These are phyloP conservation scores for Amniculicola lignicola DNA, from an alignment of 495 filamentous ascomycete genomes.

Conservation along the genomic window DNA sequence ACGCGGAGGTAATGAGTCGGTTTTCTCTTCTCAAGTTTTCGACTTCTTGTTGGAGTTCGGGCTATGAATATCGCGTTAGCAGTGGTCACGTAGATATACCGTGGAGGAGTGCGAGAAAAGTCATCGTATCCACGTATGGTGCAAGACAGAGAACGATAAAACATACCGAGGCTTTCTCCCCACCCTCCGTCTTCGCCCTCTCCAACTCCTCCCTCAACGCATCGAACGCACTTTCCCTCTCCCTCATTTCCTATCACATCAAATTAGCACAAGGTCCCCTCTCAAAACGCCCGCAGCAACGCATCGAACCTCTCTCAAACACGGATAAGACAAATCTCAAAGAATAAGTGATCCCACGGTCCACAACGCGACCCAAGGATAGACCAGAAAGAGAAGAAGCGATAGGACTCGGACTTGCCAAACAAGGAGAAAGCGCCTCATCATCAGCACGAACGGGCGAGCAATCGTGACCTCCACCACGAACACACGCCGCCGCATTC, in stretches of 20 bases:
- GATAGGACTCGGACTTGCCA: slow-evolving; percentile 11
- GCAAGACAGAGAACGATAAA: too few species aligned
- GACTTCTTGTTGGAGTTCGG: slow-evolving; percentile 29
- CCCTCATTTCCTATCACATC: slow-evolving; percentile 36
- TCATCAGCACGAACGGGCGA: not conserved
- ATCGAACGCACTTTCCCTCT: slow-evolving; percentile 57
- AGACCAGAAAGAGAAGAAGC: not conserved
- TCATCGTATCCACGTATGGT: too few species aligned
- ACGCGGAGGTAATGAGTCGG: slow-evolving; percentile 79
- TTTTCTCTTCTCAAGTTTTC: slow-evolving; percentile 60
- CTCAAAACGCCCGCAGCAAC: too few species aligned
- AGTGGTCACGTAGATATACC: not conserved
- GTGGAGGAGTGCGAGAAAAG: too few species aligned
- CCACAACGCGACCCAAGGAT: not conserved
- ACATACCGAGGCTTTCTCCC: slow-evolving; percentile 29
- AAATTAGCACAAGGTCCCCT: slow-evolving; percentile 1
- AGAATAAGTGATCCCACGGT: not conserved
- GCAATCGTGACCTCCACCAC: not conserved
- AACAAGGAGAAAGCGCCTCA: not conserved
- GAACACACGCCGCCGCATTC: too few species aligned
- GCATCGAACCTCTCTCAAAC: too few species aligned
- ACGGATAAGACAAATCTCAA: too few species aligned
- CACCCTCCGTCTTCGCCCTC: slow-evolving; percentile 23
- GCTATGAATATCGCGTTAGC: not conserved
- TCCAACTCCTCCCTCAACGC: slow-evolving; percentile 26